A percentile compares a stretch with the other conserved stretches of the same genome.
phyloP scores from a whole-genome alignment of 2,329 filamentous ascomycete genomes.

The Colletotrichum zoysiae region DNA sequence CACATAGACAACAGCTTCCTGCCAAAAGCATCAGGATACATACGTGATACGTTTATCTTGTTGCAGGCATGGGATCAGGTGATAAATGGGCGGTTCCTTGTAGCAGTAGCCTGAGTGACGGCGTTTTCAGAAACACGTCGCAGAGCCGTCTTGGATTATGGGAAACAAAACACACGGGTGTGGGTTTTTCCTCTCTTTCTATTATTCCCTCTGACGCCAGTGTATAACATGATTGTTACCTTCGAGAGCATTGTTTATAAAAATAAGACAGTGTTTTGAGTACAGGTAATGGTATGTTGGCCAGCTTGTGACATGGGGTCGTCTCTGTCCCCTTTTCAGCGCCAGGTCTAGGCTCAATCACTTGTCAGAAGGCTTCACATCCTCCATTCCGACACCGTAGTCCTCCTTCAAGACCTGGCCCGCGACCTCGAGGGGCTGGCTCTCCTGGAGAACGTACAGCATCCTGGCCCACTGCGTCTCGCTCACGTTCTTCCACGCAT shows the following conservation, averaged over 20 bases:
- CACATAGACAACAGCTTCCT: too few species aligned
- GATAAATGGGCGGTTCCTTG: too few species aligned
- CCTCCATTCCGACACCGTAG: slow-evolving; percentile 43
- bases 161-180: neutral
- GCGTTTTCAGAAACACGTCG: neutral
- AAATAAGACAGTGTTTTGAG: neutral
- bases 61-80: too few species aligned
- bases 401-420: slow-evolving; percentile 36
- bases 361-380: slow-evolving; percentile 40
- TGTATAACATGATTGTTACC: neutral
- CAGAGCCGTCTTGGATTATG: neutral
- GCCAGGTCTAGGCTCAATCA: neutral
- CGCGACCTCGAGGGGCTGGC: slow-evolving; percentile 25
- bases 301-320: neutral
- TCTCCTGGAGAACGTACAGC: slow-evolving; percentile 54
- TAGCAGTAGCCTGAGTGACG: neutral
- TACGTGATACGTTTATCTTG: too few species aligned
- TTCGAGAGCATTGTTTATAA: neutral
- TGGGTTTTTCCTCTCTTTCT: neutral
- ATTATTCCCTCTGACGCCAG: too few species aligned
- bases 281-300: neutral
- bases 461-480: slow-evolving; percentile 60
- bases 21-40: neutral
- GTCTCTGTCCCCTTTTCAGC: too few species aligned
- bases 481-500: slow-evolving; percentile 63